These are phyloP conservation scores for Urochloa ruziziensis DNA, from an alignment of 176 grass and related monocot species.

Conservation along the genomic window DNA sequence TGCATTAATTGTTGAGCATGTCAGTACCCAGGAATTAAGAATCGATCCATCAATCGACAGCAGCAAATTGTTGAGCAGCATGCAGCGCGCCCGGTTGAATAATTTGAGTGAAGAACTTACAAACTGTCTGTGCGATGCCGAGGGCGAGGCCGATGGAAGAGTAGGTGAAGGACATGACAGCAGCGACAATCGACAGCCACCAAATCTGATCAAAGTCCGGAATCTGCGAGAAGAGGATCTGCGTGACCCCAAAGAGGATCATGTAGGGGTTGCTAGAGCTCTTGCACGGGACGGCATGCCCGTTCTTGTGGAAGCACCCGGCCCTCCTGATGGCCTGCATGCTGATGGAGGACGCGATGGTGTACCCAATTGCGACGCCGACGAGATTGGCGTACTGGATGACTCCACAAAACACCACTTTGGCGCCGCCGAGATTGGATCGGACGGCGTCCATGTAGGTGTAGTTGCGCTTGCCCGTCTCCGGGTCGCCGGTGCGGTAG, in stretches of 20 bases:
- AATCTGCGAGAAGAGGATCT: slow-evolving; percentile 58
- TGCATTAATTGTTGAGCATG: fast-evolving
- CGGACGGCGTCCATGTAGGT: slow-evolving; percentile 64
- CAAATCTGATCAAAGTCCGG: slow-evolving; percentile 61
- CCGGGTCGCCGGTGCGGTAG: slow-evolving; percentile 50
- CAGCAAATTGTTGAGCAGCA: neutral
- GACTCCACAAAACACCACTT: slow-evolving; percentile 30
- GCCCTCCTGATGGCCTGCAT: slow-evolving; percentile 44
- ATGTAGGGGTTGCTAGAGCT: slow-evolving; percentile 48
- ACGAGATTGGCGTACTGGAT: slow-evolving; percentile 60
- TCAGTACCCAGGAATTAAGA: neutral
- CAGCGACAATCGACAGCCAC: slow-evolving; percentile 65
- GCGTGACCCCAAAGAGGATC: slow-evolving; percentile 33
- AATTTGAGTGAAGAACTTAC: neutral
- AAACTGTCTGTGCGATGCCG: slow-evolving; percentile 39
- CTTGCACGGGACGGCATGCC: slow-evolving; percentile 29
- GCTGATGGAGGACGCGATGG: slow-evolving; percentile 54
- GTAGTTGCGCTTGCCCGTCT: slow-evolving; percentile 47
- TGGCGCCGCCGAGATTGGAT: slow-evolving; percentile 50
- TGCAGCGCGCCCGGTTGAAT: too few species aligned
- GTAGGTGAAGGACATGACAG: slow-evolving; percentile 61
- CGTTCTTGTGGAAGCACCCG: slow-evolving; percentile 32
- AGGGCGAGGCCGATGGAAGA: slow-evolving; percentile 39
- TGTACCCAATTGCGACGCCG: slow-evolving; percentile 51
- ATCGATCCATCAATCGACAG: neutral